Conservation (phyloP, 2,329 filamentous ascomycete genomes). For the Epicoccum sorghinum region DNA sequence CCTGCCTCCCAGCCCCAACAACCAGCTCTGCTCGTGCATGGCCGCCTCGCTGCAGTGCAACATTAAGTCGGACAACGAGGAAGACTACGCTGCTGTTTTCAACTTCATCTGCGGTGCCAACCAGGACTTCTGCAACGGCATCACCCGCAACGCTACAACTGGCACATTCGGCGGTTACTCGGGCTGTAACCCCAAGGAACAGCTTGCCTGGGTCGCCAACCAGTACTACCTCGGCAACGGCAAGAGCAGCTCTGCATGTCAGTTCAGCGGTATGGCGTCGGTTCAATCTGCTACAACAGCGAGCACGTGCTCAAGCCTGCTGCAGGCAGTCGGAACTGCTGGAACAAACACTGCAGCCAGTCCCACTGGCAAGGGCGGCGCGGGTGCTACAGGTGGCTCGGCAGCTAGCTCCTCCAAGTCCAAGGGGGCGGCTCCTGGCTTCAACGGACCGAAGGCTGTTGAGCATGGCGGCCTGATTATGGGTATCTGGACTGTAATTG, state of each 20-base stretch:
- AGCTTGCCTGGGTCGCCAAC: conserved; percentile 77
- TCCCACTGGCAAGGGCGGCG: conserved; percentile 37
- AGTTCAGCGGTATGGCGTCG: conserved; percentile 70
- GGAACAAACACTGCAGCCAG: conserved; percentile 60
- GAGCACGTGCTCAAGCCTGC: conserved; percentile 61
- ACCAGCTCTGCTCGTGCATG: conserved; percentile 85
- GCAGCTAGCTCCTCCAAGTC: conserved; percentile 23
- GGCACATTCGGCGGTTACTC: conserved; percentile 77
- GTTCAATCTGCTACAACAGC: conserved; percentile 57
- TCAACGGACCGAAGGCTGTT: conserved; percentile 31
- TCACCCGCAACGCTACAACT: conserved; percentile 68
- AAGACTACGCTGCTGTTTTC: conserved; percentile 72
- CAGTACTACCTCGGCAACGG: conserved; percentile 66
- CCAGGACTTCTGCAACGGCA: conserved; percentile 67
- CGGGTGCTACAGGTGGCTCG: conserved; percentile 17
- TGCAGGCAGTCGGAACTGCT: conserved; percentile 67
- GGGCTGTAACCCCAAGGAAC: conserved; percentile 73
- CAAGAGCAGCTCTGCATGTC: conserved; percentile 63
- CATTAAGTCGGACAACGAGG: conserved; percentile 64
- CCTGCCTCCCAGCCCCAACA: conserved; percentile 83
- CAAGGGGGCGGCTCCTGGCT: conserved; percentile 29
- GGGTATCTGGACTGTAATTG: conserved; percentile 28
- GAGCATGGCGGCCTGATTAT: conserved; percentile 32
- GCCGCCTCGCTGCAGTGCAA: conserved; percentile 72
- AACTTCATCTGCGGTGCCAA: conserved; percentile 69